Base-by-base conservation (phyloP, 371 early-diverging fungal species). In the Syncephalis fuscata region DNA sequence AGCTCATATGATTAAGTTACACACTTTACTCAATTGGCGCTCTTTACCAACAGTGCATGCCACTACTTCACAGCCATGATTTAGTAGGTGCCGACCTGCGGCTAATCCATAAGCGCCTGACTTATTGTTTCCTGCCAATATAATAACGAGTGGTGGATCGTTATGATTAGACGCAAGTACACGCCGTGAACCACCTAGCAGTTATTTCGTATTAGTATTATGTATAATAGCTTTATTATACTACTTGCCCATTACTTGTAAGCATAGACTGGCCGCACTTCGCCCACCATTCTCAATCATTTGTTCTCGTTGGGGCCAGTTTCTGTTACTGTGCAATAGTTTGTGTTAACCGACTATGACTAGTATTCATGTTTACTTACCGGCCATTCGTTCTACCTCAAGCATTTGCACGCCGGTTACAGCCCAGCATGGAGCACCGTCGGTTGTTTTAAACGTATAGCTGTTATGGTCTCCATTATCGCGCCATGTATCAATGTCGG, bases 271-370 rank as follows among this genome's bases (percentile, higher is more conserved):
- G 20, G 80, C 72, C 2, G 73, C 64, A n/a, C 83, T 73, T 19
- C 84, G 66, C 1, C 85, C 89, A 9, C 77, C 85, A 60, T 85
- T 86, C 56, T 86, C 87, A 40, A 83, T 66, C 67, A 84, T 68
- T 51, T 80, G 81, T 32, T 71, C 71, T 17, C 71, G 48, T 65
- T 73, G 10, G 78, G 73, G 3, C 85, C 85, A 19, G 73, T 74
- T 39, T 74, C 73, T 4, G 46, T 46, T 0, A 63, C 71, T 43
- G 59, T 32, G 11, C 44, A 8, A 40, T 20, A 20, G 25, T 41
- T 47, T 2, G 47, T 43, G 11, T 8, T 22, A 25, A 17, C 39
- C 8, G 14, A 46, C 7, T 27, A 25, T 27, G 5, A 44, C 17
- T 50, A 38, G 11, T 11, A 25, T 24, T 16, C 20, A 48, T 47